These are phyloP conservation scores for Sordariomycetes sp. DNA, from an alignment of 2,329 filamentous ascomycete genomes.

Conservation along the genomic window DNA sequence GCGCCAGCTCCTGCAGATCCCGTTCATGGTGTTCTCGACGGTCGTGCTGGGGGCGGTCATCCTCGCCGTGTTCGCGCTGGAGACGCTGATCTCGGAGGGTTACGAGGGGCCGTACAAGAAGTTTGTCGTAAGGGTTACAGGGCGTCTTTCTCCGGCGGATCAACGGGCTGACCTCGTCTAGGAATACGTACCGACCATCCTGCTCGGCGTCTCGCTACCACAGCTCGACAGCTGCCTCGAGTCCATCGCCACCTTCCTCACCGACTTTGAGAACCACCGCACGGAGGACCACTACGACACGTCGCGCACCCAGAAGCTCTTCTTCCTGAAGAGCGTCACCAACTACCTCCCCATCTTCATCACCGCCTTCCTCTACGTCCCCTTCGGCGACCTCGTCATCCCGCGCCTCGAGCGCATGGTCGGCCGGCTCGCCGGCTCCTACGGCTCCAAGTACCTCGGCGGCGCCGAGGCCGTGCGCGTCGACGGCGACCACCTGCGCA, in stretches of 20 bases:
- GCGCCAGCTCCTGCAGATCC: conserved; percentile 58
- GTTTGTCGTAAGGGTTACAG: conserved; percentile 39
- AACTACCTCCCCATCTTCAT: conserved; percentile 68
- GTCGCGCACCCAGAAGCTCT: conserved; percentile 63
- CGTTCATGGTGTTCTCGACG: conserved; percentile 52
- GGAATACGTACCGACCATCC: conserved; percentile 62
- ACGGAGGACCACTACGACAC: conserved; percentile 59
- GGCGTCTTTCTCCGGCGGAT: neutral
- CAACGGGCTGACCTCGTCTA: conserved; percentile 14
- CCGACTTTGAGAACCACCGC: conserved; percentile 65
- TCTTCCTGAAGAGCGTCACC: conserved; percentile 70
- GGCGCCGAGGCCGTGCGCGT: conserved; percentile 46
- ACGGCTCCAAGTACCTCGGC: conserved; percentile 34
- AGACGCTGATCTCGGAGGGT: conserved; percentile 65
- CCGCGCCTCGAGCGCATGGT: conserved; percentile 55
- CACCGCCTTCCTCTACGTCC: conserved; percentile 71
- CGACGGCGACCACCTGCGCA: conserved; percentile 54
- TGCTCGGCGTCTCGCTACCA: conserved; percentile 57
- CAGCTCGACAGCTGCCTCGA: conserved; percentile 55
- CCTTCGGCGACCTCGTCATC: conserved; percentile 57
- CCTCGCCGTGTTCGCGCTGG: conserved; percentile 58
- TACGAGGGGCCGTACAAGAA: conserved; percentile 60
- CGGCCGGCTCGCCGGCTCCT: conserved; percentile 30
- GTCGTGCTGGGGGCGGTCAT: conserved; percentile 55
- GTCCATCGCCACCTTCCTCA: conserved; percentile 50